Base-by-base conservation (phyloP, 106 monocot genomes). In the Posidonia australis region DNA sequence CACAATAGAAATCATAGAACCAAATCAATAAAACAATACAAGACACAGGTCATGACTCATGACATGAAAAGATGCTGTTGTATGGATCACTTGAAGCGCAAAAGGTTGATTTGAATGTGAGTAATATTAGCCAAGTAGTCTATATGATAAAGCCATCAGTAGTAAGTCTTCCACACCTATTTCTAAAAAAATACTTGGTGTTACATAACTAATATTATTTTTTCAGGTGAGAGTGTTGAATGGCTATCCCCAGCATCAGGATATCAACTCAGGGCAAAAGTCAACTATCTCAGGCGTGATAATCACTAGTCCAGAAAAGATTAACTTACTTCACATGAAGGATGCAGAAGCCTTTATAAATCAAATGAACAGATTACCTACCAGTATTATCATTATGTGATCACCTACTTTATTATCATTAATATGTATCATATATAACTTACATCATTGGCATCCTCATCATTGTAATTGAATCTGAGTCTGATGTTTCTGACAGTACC, bases 401-500 rank as follows among this genome's bases (percentile, higher is more conserved):
- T 28, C 29, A 13, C 9, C 12, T 46, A 23, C 22, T 49, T 13
- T 13, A n/a, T 49, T 19, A 16, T 21, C 24, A 24, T 65, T 28
- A 25, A 30, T 13, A 4, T 20, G 54, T 54, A n/a, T 24, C 43
- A 43, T 42, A 19, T 18, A 12, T 30, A 6, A 28, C 48, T 29
- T 66, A 51, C 48, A 53, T 51, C 29, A 17, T 66, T 45, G 23
- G 9, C 17, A 17, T 21, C 26, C 31, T n/a, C 5, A 27, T 51
- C 26, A 66, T 18, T 52, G 21, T 31, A 22, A 60, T 16, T 3
- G 70, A 47, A 29, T 56, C 47, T 46, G 60, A 17, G 47, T 70
- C 70, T 60, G 60, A 70, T 36, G 28, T 48, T 6, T 49, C 70
- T 51, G 60, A 16, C 25, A 41, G 32, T 14, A 71, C 31, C 18